Evolutionary conservation across 495 filamentous ascomycete species (phyloP), one percentile per base, ranked within the genome.

Genomic region (Xylaria longipes): DNA sequence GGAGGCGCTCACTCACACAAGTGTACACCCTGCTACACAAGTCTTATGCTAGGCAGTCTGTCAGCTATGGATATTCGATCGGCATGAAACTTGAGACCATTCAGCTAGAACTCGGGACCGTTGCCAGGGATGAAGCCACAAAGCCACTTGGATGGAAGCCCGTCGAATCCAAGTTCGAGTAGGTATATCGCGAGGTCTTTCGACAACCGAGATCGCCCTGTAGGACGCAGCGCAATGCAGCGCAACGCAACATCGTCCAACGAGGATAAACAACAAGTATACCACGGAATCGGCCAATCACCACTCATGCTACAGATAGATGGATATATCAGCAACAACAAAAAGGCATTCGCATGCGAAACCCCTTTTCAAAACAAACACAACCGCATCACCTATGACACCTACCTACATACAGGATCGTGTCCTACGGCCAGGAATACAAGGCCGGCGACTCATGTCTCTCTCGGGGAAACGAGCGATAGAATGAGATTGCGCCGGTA

Each of bases 151-250:
- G 35, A 45, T 27, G 12, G 17, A 37, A 50, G 63, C 27, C 41
- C 14, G 33, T 39, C 48, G 14, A 67, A 27, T 41, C 4, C 25
- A 17, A 50, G 46, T 15, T 9, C 33, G 2, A 67, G 20, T 27
- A 39, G 1, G 22, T 41, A 25, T 5, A 41, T 27, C n/a, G 9
- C 41, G 41, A 45, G 41, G 41, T 45, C n/a, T n/a, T n/a, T n/a
- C 41, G 12, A 43, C 3, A n/a, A 17, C 0, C 25, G 27, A 20
- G 41, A 33, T 37, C 50, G 12, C 43, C 25, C 45, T 9, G 45
- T 66, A 37, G 63, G 31, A 66, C 63, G 39, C 14, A n/a, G 52
- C 46, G 31, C 31, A 37, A 25, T n/a, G n/a, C n/a, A n/a, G n/a
- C n/a, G n/a, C 14, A n/a, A 66, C 46, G 31, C 31, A 37, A 25